These are phyloP conservation scores for Solanum verrucosum DNA, from an alignment of 257 asterid species.

Conservation along the genomic window DNA sequence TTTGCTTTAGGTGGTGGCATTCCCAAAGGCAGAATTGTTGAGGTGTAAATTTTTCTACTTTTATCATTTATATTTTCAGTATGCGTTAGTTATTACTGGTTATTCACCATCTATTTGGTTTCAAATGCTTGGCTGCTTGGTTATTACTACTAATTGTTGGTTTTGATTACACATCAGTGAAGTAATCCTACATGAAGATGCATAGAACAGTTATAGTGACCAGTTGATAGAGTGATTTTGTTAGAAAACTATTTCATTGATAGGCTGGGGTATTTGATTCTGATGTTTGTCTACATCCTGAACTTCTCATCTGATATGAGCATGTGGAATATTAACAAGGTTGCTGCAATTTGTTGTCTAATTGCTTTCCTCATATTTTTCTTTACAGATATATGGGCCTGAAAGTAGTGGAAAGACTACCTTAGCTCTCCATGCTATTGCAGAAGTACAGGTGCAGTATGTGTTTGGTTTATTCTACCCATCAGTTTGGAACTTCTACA, in stretches of 20 bases:
- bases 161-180: not conserved
- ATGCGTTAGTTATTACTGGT: not conserved
- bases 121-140: not conserved
- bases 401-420: conserved; percentile 99
- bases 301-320: not conserved
- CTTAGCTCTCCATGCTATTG: conserved; percentile 96
- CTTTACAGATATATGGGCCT: conserved; percentile 84
- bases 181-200: not conserved
- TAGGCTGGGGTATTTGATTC: not conserved
- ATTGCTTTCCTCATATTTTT: not conserved
- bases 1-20: conserved; percentile 97
- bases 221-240: not conserved
- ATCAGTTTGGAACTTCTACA: not conserved
- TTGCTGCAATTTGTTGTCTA: not conserved
- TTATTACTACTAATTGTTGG: not conserved
- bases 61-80: not conserved
- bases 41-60: conserved; percentile 31
- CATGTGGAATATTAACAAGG: not conserved
- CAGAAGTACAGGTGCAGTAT: conserved; percentile 97
- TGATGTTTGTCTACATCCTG: not conserved
- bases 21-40: conserved; percentile 96
- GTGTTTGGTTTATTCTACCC: conserved; percentile 25
- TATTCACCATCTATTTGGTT: not conserved
- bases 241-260: not conserved
- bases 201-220: not conserved